A percentile compares a stretch with the other conserved stretches of the same genome.
Evolutionary conservation across 2,329 filamentous ascomycete genomes (phyloP).

Genomic region (Fusarium coicis): DNA sequence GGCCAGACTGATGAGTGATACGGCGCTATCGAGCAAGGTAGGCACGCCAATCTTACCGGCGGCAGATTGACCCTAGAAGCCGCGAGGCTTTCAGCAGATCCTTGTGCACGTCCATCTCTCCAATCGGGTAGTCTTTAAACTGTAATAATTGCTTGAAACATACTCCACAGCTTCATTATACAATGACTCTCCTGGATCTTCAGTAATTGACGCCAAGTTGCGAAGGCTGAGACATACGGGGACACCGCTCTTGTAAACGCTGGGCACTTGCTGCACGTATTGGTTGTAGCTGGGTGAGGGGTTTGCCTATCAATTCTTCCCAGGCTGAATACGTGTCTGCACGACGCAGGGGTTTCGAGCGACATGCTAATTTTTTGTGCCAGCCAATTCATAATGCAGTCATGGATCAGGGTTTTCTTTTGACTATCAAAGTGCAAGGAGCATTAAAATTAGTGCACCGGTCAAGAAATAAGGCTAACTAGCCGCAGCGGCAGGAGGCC

Average conservation of each 20-base stretch:
- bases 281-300: not conserved
- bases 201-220: not conserved
- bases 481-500: not conserved
- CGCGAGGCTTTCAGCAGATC: not conserved
- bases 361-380: rapidly evolving
- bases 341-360: not conserved
- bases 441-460: not conserved
- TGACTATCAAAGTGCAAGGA: not conserved
- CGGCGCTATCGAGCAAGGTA: not conserved
- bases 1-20: not conserved
- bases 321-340: not conserved
- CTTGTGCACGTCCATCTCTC: not conserved
- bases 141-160: too few relatives aligned
- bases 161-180: not conserved
- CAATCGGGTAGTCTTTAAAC: not conserved
- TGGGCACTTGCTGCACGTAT: not conserved
- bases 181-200: not conserved
- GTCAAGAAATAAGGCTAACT: not conserved
- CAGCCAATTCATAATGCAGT: not conserved
- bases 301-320: not conserved
- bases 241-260: not conserved
- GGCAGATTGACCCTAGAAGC: not conserved
- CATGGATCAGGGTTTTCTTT: not conserved
- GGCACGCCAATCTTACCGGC: not conserved
- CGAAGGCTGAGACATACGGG: not conserved